phyloP scores from a whole-genome alignment of 257 asterid species.

The Craterostigma plantagineum region DNA sequence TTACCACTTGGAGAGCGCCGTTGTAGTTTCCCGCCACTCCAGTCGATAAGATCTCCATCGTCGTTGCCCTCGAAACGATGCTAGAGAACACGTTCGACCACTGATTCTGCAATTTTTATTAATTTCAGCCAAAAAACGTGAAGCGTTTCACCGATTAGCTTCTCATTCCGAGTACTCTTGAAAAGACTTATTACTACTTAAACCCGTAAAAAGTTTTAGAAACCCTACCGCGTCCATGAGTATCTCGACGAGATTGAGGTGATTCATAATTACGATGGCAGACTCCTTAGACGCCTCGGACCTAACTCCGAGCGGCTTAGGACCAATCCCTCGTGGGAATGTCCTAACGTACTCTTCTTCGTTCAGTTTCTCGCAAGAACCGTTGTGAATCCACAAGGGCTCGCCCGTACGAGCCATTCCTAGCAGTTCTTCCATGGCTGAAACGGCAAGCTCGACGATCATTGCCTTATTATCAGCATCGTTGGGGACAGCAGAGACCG shows the following conservation, averaged over 20 bases:
- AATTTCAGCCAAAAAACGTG: not conserved
- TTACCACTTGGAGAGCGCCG: slow-evolving; percentile 89
- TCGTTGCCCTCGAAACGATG: slow-evolving; percentile 63
- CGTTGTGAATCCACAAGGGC: slow-evolving; percentile 2
- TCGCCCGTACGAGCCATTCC: slow-evolving; percentile 1
- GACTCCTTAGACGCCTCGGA: slow-evolving; percentile 1
- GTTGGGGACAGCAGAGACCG: not conserved
- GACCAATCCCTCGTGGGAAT: slow-evolving; percentile 4
- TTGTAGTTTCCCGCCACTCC: slow-evolving; percentile 81
- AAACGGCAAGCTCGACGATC: slow-evolving; percentile 3
- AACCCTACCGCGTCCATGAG: slow-evolving; percentile 3
- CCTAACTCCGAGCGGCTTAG: not conserved
- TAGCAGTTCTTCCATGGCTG: slow-evolving; percentile 6
- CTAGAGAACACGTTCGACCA: slow-evolving; percentile 78
- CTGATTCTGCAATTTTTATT: slow-evolving; percentile 37
- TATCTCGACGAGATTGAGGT: slow-evolving; percentile 1
- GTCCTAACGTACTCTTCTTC: slow-evolving; percentile 1
- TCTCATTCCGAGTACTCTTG: not conserved
- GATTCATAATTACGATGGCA: slow-evolving; percentile 1
- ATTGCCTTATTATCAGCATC: slow-evolving; percentile 4
- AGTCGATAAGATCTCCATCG: slow-evolving; percentile 68
- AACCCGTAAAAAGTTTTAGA: no score
- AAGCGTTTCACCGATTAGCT: not conserved
- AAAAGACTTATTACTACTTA: no score
- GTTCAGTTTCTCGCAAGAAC: not conserved